These are phyloP conservation scores for Corymbia citriodora DNA, from an alignment of 441 rosid genomes.

Conservation along the genomic window DNA sequence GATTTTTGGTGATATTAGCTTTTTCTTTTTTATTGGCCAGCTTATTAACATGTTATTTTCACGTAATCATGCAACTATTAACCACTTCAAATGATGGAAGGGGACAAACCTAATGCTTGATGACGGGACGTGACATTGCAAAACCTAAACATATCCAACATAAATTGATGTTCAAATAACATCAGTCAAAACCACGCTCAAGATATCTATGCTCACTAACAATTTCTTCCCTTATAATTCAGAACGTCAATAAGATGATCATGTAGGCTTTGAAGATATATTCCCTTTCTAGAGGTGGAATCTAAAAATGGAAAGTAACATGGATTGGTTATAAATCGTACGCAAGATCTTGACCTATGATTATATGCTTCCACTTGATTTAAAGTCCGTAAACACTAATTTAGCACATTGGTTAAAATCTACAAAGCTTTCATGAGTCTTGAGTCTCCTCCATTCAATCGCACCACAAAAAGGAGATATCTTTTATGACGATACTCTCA, in stretches of 20 bases:
- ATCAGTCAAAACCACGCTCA: neutral
- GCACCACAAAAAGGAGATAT: neutral
- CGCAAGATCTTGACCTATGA: neutral
- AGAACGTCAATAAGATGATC: neutral
- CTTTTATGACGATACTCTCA: neutral
- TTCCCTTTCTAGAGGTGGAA: neutral
- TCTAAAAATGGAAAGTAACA: neutral
- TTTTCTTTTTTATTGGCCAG: neutral
- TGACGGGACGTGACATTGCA: neutral
- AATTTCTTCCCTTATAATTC: neutral
- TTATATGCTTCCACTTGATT: neutral
- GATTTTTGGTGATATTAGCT: too few species aligned
- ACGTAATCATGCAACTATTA: neutral
- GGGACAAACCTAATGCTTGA: neutral
- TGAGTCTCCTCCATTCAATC: neutral
- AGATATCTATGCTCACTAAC: neutral
- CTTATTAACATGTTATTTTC: neutral
- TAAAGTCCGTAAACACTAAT: neutral
- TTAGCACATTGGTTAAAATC: neutral
- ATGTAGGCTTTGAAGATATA: neutral
- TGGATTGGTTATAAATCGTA: neutral
- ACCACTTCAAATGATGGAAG: neutral
- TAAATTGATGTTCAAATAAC: neutral
- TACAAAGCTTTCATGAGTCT: neutral
- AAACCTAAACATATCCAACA: neutral